These are phyloP conservation scores for Amesomyces nigricolor DNA, from an alignment of 2,329 filamentous ascomycete genomes.

Conservation along the genomic window DNA sequence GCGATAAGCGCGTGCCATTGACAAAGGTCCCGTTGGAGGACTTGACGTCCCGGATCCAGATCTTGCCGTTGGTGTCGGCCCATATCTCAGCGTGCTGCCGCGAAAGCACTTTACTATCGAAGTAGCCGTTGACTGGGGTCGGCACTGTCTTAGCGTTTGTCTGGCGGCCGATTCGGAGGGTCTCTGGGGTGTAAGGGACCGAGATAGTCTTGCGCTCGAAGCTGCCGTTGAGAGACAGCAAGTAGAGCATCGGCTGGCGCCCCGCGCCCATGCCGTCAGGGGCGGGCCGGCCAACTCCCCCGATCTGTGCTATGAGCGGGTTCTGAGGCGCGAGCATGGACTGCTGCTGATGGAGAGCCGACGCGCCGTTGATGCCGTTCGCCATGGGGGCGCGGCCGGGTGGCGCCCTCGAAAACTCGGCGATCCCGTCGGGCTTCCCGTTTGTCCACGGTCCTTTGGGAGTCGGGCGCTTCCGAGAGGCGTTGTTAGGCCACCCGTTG, in stretches of 20 bases:
- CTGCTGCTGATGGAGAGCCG: conserved; percentile 35
- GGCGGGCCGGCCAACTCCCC: conserved; percentile 57
- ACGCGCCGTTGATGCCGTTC: conserved; percentile 40
- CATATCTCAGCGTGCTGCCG: conserved; percentile 95
- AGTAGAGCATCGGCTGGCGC: conserved; percentile 68
- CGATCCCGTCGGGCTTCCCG: conserved; percentile 42
- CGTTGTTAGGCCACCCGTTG: conserved; percentile 47
- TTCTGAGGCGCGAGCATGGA: conserved; percentile 36
- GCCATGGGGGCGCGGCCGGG: conserved; percentile 35
- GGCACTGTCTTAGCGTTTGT: conserved; percentile 96
- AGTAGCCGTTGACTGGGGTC: conserved; percentile 86
- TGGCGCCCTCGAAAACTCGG: conserved; percentile 43
- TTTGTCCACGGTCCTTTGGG: conserved; percentile 47
- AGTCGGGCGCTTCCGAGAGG: conserved; percentile 47
- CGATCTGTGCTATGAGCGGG: conserved; percentile 36
- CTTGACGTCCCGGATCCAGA: conserved; percentile 96
- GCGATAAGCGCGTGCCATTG: conserved; percentile 82
- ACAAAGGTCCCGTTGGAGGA: conserved; percentile 99
- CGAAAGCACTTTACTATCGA: conserved; percentile 96
- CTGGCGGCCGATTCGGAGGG: conserved; percentile 86
- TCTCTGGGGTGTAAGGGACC: conserved; percentile 91
- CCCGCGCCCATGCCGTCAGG: conserved; percentile 56
- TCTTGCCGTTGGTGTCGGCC: conserved; percentile 77
- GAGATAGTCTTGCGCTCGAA: conserved; percentile 96
- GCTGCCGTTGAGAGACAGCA: conserved; percentile 88